Evolutionary conservation across 2,329 filamentous ascomycete genomes (phyloP).

Genomic region (Penicillium verrucosum): DNA sequence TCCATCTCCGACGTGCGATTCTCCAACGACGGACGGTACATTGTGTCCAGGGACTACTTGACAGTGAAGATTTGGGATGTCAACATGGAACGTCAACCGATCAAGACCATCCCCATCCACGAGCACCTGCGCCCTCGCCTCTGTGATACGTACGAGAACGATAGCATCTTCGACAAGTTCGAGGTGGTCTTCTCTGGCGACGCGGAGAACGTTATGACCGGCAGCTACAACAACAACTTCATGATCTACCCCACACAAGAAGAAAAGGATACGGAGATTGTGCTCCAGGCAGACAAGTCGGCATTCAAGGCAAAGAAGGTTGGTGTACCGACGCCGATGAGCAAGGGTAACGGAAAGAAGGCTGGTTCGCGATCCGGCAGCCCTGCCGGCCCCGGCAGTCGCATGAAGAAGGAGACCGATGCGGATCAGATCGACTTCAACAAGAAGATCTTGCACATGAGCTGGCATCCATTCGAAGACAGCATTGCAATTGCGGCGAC

Average conservation of each 20-base stretch:
- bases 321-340: constrained; percentile 95
- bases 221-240: constrained; percentile 99
- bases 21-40: constrained; percentile 93
- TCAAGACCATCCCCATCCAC: constrained; percentile 98
- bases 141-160: constrained; percentile 98
- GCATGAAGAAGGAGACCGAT: constrained; percentile 98
- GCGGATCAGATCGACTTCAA: constrained; percentile 99
- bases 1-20: constrained; percentile 99
- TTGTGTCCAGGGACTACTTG: constrained; percentile 93
- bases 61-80: constrained; percentile 99
- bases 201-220: constrained; percentile 98
- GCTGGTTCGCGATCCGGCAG: constrained; percentile 82
- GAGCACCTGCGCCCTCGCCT: constrained; percentile 91
- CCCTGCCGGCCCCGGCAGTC: constrained; percentile 80
- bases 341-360: constrained; percentile 77
- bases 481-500: constrained; percentile 99
- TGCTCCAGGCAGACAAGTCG: constrained; percentile 95
- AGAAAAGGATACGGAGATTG: constrained; percentile 93
- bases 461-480: constrained; percentile 99
- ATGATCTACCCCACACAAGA: constrained; percentile 99
- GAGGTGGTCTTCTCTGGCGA: constrained; percentile 98
- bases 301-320: constrained; percentile 99
- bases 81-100: constrained; percentile 94
- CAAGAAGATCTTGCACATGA: constrained; percentile 99
- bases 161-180: constrained; percentile 99